These are phyloP conservation scores for Globisporangium sylvaticum DNA, from an alignment of 352 stramenopile species.

Conservation along the genomic window DNA sequence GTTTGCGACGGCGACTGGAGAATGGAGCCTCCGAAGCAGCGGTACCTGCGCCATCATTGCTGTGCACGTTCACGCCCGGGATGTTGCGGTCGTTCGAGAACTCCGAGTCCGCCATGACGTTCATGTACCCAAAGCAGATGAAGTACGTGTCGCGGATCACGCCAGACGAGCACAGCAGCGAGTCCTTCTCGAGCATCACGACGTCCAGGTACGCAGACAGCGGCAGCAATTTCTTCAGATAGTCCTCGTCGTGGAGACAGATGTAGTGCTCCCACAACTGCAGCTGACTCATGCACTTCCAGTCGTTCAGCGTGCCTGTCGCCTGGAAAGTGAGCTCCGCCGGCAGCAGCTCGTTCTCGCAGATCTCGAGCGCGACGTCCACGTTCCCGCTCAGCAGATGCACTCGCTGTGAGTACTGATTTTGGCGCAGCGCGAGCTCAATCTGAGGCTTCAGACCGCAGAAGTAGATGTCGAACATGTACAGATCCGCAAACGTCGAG, in stretches of 20 bases:
- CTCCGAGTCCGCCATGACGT: conserved; percentile 66
- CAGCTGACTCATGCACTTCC: conserved; percentile 57
- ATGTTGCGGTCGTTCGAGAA: conserved; percentile 56
- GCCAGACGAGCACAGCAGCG: conserved; percentile 29
- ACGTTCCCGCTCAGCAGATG: conserved; percentile 50
- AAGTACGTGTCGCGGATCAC: conserved; percentile 66
- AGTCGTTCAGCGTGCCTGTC: conserved; percentile 41
- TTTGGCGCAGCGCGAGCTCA: conserved; percentile 41
- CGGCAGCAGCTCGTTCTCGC: conserved; percentile 57
- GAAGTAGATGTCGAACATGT: conserved; percentile 78
- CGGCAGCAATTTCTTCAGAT: conserved; percentile 45
- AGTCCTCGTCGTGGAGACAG: conserved; percentile 25
- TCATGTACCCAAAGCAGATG: conserved; percentile 70
- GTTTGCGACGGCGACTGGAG: conserved; percentile 19
- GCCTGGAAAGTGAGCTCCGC: conserved; percentile 30
- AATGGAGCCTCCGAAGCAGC: background rate
- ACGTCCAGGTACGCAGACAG: conserved; percentile 60
- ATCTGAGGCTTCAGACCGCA: conserved; percentile 56
- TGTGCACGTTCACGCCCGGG: conserved; percentile 35
- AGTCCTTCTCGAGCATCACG: conserved; percentile 40
- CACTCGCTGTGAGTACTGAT: conserved; percentile 40
- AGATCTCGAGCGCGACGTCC: conserved; percentile 59
- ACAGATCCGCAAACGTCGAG: conserved; percentile 52
- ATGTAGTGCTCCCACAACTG: conserved; percentile 73
- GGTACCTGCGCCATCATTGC: background rate